A percentile compares a stretch with the other conserved stretches of the same genome.
phyloP scores from a whole-genome alignment of 2,329 filamentous ascomycete genomes.

The Sporothrix schenckii region DNA sequence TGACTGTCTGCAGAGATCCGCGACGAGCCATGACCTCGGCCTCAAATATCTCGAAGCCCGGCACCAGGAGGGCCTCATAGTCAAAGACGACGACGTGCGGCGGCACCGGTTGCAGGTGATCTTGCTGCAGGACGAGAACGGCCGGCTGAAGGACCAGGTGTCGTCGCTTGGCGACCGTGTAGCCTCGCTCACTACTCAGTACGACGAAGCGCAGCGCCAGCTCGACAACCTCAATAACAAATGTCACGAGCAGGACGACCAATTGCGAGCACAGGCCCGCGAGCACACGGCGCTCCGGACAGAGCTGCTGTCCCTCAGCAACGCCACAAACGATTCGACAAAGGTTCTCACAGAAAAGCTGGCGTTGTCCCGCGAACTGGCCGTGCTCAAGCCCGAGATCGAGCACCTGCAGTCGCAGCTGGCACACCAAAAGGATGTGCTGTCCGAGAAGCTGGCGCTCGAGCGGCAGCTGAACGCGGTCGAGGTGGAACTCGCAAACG shows the following conservation, averaged over 20 bases:
- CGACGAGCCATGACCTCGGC: conserved; percentile 62
- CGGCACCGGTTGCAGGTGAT: conserved; percentile 69
- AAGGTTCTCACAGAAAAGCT: conserved; percentile 67
- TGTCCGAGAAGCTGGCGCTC: conserved; percentile 78
- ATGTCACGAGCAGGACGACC: conserved; percentile 51
- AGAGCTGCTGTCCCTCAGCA: conserved; percentile 70
- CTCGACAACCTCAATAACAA: conserved; percentile 51
- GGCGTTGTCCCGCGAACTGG: conserved; percentile 55
- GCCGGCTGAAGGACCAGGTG: conserved; percentile 66
- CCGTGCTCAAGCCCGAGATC: conserved; percentile 57
- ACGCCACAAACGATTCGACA: conserved; percentile 67
- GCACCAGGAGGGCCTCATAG: conserved; percentile 67
- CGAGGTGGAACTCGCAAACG: conserved; percentile 80
- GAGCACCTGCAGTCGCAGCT: conserved; percentile 61
- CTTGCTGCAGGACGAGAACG: conserved; percentile 74
- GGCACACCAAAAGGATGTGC: conserved; percentile 64
- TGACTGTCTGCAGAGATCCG: conserved; percentile 46
- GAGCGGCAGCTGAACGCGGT: conserved; percentile 76
- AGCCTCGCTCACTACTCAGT: conserved; percentile 49
- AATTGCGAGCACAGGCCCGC: conserved; percentile 53
- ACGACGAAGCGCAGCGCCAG: conserved; percentile 48
- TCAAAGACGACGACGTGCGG: conserved; percentile 74
- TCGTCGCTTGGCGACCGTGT: conserved; percentile 62
- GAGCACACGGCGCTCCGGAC: conserved; percentile 59
- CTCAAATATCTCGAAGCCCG: conserved; percentile 67